These are phyloP conservation scores for Diaporthe capsici DNA, from an alignment of 2,329 filamentous ascomycete genomes.

Conservation along the genomic window DNA sequence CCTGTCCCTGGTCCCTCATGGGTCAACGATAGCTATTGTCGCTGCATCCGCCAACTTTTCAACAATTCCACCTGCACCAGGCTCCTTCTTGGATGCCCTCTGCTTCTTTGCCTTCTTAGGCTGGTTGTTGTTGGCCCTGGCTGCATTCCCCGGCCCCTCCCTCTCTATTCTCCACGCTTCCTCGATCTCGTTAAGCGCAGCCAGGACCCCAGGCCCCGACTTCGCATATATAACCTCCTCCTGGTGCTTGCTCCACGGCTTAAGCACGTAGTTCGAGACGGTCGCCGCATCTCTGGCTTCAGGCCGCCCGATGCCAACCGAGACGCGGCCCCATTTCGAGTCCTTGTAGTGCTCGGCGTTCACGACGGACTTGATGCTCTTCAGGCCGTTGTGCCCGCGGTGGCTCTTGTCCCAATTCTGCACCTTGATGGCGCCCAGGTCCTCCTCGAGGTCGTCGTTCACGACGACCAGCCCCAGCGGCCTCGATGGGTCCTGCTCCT, in stretches of 20 bases:
- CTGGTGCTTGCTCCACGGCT: constrained; percentile 71
- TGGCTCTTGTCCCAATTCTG: constrained; percentile 74
- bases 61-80: background rate
- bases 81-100: constrained; percentile 1
- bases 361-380: constrained; percentile 72
- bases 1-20: background rate
- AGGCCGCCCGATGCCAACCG: constrained; percentile 91
- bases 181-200: constrained; percentile 63
- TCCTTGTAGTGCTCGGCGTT: constrained; percentile 56
- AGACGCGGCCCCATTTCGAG: constrained; percentile 71
- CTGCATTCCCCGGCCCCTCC: constrained; percentile 1
- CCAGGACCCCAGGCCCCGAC: constrained; percentile 66
- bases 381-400: constrained; percentile 82
- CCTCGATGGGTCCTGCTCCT: constrained; percentile 17
- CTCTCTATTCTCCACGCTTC: constrained; percentile 50
- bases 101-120: constrained; percentile 29
- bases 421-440: constrained; percentile 76
- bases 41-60: constrained; percentile 12
- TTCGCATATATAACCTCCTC: constrained; percentile 64
- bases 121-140: background rate
- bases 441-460: constrained; percentile 88
- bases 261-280: constrained; percentile 84
- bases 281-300: constrained; percentile 73
- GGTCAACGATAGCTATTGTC: constrained; percentile 19
- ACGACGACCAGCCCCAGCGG: constrained; percentile 77